Evolutionary conservation across 345 rosid species (phyloP), one percentile per base, ranked within the genome.

Genomic region (Moricandia arvensis): DNA sequence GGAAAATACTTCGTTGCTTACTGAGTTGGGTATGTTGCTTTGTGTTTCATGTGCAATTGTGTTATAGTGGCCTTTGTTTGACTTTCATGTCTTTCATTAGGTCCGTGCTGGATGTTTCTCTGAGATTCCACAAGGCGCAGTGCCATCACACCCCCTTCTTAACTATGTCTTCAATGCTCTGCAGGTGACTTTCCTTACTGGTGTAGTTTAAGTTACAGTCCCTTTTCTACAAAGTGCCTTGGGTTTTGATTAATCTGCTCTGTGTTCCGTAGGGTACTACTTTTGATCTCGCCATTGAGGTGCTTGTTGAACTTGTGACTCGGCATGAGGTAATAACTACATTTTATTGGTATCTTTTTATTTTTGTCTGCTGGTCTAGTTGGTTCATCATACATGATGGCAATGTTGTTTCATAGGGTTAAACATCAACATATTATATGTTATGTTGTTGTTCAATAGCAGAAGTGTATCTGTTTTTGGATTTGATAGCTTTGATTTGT

Each of bases 71-170:
- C 18, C 5, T 78, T 72, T 66, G 37, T 58, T 43, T 71, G 16
- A n/a, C 7, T 17, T 66, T 78, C 15, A 51, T 60, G 35, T 67
- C 47, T 66, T 69, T 75, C 74, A 6, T 75, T 75, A 93, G 98
- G 94, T 93, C 73, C 91, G 93, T 80, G 96, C 88, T 74, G 97
- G 96, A 82, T 91, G 98, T 86, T 91, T 93, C 84, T 88, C 93
- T 38, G 96, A 91, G 88, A 89, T 90, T 82, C 86, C 94, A 9
- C 85, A 81, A 76, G 85, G 83, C 71, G 88, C 96, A 61, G 75
- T 87, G 77, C 75, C 92, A 51, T 83, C 91, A 43, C 93, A 91
- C 79, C 97, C 98, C 7, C 91, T 93, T 83, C 90, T 91, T 71
- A 86, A 82, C 84, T 90, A 85, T 68, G 90, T 90, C 18, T 93